Conservation (phyloP, 1,284 basidiomycete genomes). For the Tilletia caries region DNA sequence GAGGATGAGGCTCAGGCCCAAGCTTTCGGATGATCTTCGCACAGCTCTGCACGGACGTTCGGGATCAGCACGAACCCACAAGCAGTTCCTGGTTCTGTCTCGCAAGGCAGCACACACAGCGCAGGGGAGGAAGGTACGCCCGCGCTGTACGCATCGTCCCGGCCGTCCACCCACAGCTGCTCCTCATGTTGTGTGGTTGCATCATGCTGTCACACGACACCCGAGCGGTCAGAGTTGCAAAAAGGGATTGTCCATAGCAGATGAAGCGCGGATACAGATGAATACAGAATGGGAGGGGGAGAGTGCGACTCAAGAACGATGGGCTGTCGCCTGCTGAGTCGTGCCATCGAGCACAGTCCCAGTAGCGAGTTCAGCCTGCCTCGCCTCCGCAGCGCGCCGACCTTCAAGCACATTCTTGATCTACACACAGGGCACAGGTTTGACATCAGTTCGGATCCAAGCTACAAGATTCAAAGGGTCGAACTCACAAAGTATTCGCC, state of each 20-base stretch:
- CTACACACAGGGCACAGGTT: slow-evolving; percentile 1
- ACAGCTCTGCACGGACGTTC: neutral
- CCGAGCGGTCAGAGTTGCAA: neutral
- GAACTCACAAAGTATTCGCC: slow-evolving; percentile 53
- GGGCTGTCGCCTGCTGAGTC: neutral
- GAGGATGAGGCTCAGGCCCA: slow-evolving; percentile 6
- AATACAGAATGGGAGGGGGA: neutral
- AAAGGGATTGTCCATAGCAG: neutral
- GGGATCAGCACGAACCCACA: too few species aligned
- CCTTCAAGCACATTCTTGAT: slow-evolving; percentile 48
- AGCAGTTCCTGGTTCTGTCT: too few species aligned
- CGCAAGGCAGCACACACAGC: neutral
- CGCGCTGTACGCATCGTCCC: neutral
- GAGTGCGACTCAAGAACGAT: too few species aligned
- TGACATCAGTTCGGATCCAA: neutral
- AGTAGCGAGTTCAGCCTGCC: neutral
- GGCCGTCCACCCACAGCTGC: too few species aligned
- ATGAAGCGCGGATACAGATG: neutral
- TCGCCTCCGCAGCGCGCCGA: slow-evolving; percentile 21
- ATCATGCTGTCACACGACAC: slow-evolving; percentile 13
- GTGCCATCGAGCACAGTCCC: neutral
- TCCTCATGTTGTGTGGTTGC: neutral
- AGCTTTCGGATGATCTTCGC: neutral
- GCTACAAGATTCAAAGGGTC: neutral
- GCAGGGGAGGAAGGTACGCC: neutral